Evolutionary conservation across 1,139 yeast genomes (phyloP), one percentile per base, ranked within the genome.

Genomic region (Yamadazyma jaroonii): DNA sequence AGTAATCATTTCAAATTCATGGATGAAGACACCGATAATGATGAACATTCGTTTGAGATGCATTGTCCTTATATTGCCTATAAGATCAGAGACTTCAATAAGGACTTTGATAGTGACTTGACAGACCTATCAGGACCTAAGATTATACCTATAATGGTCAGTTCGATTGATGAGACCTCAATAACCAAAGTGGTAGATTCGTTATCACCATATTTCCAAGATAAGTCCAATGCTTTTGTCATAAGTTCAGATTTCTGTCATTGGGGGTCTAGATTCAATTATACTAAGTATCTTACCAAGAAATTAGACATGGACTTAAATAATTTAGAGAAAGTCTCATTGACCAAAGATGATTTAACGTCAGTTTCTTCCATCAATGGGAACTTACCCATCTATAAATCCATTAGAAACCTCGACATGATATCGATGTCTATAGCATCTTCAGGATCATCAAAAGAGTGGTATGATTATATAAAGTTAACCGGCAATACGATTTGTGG

Each of bases 401-500:
- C 92, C 9, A 88, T 90, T 37, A 94, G 85, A 54, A 56, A 59
- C 21, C 59, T 90, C 44, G 97, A 90, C 55, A 72, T 66, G 32
- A 52, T 62, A 26, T 97, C 86, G 0, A 86, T 89, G 89, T 49
- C 56, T 3, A 66, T 84, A 4, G 81, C 87, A 0, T 57, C 80
- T 0, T 52, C 59, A 0, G 87, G 85, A 0, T 61, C 72, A 1
- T 73, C 78, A 39, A 50, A 54, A 1, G 61, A 60, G n/a, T 92
- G 96, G 88, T 71, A 69, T 34, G 57, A 68, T 20, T 92, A 92
- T 53, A 76, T 92, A 8, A 62, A 62, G 3, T 47, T 50, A 2
- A 86, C 97, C 0, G 88, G 84, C 1, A 90, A 92, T 59, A 94
- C 98, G 0, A 85, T 92, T 17, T 94, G 99, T 58, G 99, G 99